These are phyloP conservation scores for Ophiostoma tasmaniense DNA, from an alignment of 2,329 filamentous ascomycete species.

Conservation along the genomic window DNA sequence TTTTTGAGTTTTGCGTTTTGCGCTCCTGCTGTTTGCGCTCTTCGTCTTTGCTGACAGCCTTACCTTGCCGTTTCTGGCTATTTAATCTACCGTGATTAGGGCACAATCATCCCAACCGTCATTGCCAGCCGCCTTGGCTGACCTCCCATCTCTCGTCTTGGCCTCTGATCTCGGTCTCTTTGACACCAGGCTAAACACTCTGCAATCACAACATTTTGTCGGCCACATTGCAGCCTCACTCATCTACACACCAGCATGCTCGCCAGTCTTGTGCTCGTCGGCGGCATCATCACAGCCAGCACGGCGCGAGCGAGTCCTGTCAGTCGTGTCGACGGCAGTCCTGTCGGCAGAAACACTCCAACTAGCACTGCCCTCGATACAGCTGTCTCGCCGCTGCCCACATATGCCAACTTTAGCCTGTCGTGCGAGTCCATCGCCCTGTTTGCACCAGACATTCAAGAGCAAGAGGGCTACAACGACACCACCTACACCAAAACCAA, in stretches of 20 bases:
- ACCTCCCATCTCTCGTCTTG: neutral
- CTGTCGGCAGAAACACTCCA: neutral
- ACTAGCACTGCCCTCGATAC: neutral
- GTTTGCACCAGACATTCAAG: neutral
- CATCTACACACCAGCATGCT: neutral
- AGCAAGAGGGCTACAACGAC: neutral
- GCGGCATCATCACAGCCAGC: neutral
- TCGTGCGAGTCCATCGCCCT: slow-evolving; percentile 2
- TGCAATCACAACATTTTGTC: too few relatives aligned
- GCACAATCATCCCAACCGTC: neutral
- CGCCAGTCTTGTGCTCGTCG: neutral
- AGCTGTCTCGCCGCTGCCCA: neutral
- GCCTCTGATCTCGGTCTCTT: neutral
- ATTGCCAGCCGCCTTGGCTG: neutral
- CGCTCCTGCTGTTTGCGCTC: neutral
- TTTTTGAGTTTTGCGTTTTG: neutral
- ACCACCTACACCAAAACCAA: too few relatives aligned
- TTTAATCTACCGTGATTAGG: neutral
- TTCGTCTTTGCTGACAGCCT: neutral
- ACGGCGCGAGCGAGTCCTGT: neutral
- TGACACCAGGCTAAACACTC: neutral
- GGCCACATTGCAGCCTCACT: neutral
- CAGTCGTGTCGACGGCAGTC: too few relatives aligned
- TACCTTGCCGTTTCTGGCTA: neutral
- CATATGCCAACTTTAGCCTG: neutral